Conservation (phyloP, 2,329 filamentous ascomycete species). For the Exophiala sp. region DNA sequence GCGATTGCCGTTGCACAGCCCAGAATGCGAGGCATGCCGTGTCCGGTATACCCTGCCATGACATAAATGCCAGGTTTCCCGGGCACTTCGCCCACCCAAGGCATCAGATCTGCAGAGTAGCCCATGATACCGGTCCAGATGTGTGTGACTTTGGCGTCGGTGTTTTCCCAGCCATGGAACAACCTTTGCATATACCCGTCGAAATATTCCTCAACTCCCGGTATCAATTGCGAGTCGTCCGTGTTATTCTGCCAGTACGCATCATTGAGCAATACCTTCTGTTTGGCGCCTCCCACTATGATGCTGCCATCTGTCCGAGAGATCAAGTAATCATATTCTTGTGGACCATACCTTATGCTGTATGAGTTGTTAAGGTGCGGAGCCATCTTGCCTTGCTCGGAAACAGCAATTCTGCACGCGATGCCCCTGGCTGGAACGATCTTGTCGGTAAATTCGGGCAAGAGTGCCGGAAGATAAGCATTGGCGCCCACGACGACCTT, state of each 20-base stretch:
- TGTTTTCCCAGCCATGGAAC: slow-evolving; percentile 39
- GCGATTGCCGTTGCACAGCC: slow-evolving; percentile 53
- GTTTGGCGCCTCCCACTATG: slow-evolving; percentile 57
- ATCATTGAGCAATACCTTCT: slow-evolving; percentile 34
- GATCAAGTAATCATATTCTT: slow-evolving; percentile 67
- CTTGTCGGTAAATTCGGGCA: slow-evolving; percentile 62
- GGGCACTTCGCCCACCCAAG: slow-evolving; percentile 49
- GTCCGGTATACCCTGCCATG: slow-evolving; percentile 58
- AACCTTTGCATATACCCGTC: slow-evolving; percentile 37
- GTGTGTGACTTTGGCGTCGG: slow-evolving; percentile 29
- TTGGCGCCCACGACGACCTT: slow-evolving; percentile 74
- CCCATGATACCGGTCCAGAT: slow-evolving; percentile 50
- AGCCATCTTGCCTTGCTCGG: slow-evolving; percentile 24
- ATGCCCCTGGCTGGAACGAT: slow-evolving; percentile 69
- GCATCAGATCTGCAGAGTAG: slow-evolving; percentile 46
- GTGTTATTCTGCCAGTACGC: slow-evolving; percentile 43
- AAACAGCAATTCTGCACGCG: slow-evolving; percentile 42
- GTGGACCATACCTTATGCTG: slow-evolving; percentile 53
- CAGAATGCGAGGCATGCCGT: slow-evolving; percentile 59
- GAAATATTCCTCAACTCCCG: slow-evolving; percentile 38
- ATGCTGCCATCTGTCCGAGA: slow-evolving; percentile 50
- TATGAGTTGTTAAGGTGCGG: slow-evolving; percentile 47
- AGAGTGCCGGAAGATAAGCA: slow-evolving; percentile 69
- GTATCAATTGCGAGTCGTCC: slow-evolving; percentile 37
- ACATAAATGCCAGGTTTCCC: slow-evolving; percentile 48